These are phyloP conservation scores for Pseudogymnoascus sp. DNA, from an alignment of 2,329 filamentous ascomycete species.

Conservation along the genomic window DNA sequence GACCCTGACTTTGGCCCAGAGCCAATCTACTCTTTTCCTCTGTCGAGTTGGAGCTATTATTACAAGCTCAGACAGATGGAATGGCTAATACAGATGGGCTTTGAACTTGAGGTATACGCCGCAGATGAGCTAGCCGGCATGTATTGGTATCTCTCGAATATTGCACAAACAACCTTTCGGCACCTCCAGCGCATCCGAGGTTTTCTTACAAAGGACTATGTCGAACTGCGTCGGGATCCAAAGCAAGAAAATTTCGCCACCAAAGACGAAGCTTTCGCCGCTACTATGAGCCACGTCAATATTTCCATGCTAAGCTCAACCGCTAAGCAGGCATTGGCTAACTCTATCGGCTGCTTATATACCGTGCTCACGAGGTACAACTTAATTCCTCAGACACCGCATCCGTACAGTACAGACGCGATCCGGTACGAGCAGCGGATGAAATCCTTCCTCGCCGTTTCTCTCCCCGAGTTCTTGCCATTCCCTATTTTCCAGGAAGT, in stretches of 20 bases:
- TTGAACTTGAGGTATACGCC: slow-evolving; percentile 87
- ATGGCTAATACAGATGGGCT: slow-evolving; percentile 81
- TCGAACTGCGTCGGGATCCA: slow-evolving; percentile 13
- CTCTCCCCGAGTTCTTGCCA: slow-evolving; percentile 49
- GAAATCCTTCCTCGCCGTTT: slow-evolving; percentile 59
- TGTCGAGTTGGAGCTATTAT: slow-evolving; percentile 83
- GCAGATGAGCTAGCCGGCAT: slow-evolving; percentile 76
- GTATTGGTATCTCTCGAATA: slow-evolving; percentile 82
- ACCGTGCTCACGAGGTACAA: slow-evolving; percentile 37
- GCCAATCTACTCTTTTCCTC: slow-evolving; percentile 57
- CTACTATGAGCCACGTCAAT: slow-evolving; percentile 49
- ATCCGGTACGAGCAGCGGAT: slow-evolving; percentile 62
- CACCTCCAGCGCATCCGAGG: slow-evolving; percentile 67
- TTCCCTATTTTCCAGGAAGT: slow-evolving; percentile 44
- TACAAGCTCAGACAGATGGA: slow-evolving; percentile 88
- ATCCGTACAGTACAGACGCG: slow-evolving; percentile 48
- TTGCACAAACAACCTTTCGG: slow-evolving; percentile 53
- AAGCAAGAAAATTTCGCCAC: slow-evolving; percentile 14
- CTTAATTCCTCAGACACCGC: slow-evolving; percentile 32
- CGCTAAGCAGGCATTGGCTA: slow-evolving; percentile 48
- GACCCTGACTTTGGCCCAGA: slow-evolving; percentile 43
- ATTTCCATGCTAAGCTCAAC: slow-evolving; percentile 58
- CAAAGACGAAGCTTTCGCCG: slow-evolving; percentile 38
- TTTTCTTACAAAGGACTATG: slow-evolving; percentile 42
- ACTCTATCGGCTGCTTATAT: slow-evolving; percentile 45